Evolutionary conservation across 345 rosid species (phyloP).

Genomic region (Geranium rotundifolium): DNA sequence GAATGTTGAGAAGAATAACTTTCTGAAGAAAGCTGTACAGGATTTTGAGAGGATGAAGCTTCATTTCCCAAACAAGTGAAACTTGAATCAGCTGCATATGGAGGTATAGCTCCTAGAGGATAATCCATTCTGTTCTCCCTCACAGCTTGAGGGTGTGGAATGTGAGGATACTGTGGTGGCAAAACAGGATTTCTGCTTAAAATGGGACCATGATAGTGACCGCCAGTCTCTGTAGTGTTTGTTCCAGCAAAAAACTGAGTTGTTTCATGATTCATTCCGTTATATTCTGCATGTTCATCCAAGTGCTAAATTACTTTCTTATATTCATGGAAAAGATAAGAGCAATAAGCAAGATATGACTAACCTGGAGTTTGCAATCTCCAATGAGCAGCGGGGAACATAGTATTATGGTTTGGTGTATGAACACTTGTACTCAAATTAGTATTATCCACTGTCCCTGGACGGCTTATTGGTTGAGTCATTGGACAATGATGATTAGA

Average conservation of each 20-base stretch:
- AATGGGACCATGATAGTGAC: slow-evolving; percentile 10
- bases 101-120: slow-evolving; percentile 9
- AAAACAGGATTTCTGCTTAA: slow-evolving; percentile 15
- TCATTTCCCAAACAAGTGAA: slow-evolving; percentile 5
- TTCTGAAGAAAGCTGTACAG: slow-evolving; percentile 10
- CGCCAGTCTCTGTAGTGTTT: slow-evolving; percentile 8
- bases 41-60: slow-evolving; percentile 8
- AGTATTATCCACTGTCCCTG: background rate
- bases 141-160: slow-evolving; percentile 1
- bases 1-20: slow-evolving; percentile 13
- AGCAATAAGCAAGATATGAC: slow-evolving; percentile 6
- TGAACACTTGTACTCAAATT: slow-evolving; percentile 5
- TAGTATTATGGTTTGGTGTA: slow-evolving; percentile 7
- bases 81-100: slow-evolving; percentile 1
- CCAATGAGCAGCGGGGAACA: slow-evolving; percentile 9
- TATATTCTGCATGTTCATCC: slow-evolving; percentile 13
- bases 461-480: background rate
- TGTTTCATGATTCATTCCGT: slow-evolving; percentile 11
- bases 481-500: slow-evolving; percentile 1
- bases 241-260: slow-evolving; percentile 14
- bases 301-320: background rate
- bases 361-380: slow-evolving; percentile 14
- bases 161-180: slow-evolving; percentile 7
- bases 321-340: background rate
- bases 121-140: slow-evolving; percentile 3